Base-by-base conservation (phyloP, 495 filamentous ascomycete species). In the Aspergillus haitiensis region DNA sequence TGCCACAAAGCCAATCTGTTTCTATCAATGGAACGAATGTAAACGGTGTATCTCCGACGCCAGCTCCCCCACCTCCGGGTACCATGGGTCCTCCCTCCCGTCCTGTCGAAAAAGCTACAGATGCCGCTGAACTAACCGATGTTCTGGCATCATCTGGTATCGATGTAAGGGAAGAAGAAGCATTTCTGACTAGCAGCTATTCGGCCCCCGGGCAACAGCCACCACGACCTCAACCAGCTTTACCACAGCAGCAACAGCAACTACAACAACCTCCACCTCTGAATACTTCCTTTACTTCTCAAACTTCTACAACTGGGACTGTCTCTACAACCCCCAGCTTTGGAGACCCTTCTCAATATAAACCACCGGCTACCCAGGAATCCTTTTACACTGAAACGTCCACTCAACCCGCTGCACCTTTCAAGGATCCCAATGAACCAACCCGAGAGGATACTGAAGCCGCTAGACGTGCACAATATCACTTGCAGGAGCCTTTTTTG, bases 31-130 rank as follows among this genome's bases (percentile, higher is more conserved):
- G 75, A 32, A 56, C 64, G 56, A 78, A 72, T 54, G 63, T 73
- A 64, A 80, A 76, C 52, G 71, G 71, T 61, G 66, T 68, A 50
- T 58, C 67, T 55, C 65, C 69, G 48, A 67, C 64, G 31, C 67
- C 73, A 49, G 62, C 69, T 47, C 58, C 72, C 55, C 64, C 75
- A 39, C 75, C 76, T 37, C 65, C 75, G 9, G 84, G 84, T 47
- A 77, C 81, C 15, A 96, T 96, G 92, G 89, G 89, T 0, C 92
- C 92, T 15, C 92, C 92, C 1, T 86, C 85, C 36, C 88, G 86
- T 52, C 88, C 90, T 15, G 78, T 78, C 7, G 87, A 89, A 34
- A 85, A 84, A 58, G 83, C 86, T 0, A 80, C 79, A 0, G 91
- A 91, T 70, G 84, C 88, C 40, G 82, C 86, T 45, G 84, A 90